Conservation (phyloP, 352 stramenopile species). For the Globisporangium irregulare region DNA sequence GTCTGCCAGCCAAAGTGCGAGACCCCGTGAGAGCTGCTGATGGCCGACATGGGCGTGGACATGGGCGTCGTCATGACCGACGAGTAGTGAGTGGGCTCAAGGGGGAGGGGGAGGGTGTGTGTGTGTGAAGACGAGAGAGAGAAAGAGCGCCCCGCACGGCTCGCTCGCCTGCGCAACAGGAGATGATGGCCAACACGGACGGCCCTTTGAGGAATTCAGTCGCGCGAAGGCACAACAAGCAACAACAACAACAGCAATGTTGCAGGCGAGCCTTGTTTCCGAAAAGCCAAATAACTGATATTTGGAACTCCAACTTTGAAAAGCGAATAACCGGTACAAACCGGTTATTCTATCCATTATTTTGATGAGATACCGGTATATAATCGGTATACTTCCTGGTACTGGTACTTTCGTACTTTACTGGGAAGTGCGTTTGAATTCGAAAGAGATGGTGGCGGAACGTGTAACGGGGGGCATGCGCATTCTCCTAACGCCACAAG, state of each 20-base stretch:
- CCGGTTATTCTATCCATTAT: too few species aligned
- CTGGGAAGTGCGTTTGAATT: neutral
- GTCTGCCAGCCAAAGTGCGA: constrained; percentile 13
- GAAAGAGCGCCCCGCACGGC: neutral
- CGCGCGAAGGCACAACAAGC: neutral
- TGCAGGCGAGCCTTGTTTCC: too few species aligned
- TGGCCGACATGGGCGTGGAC: constrained; percentile 11
- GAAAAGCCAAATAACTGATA: too few species aligned
- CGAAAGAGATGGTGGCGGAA: constrained; percentile 8
- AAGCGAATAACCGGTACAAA: too few species aligned
- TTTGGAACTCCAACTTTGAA: too few species aligned
- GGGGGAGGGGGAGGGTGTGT: neutral
- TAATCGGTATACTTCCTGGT: too few species aligned
- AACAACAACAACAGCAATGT: too few species aligned
- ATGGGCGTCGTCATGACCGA: neutral
- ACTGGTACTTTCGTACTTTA: too few species aligned
- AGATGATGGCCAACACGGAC: constrained; percentile 1
- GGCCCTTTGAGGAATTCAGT: constrained; percentile 13
- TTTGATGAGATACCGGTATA: too few species aligned
- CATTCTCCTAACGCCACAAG: constrained; percentile 8
- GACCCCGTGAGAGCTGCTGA: constrained; percentile 10
- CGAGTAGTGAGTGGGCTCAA: neutral
- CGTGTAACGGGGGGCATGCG: neutral
- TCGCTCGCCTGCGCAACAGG: neutral
- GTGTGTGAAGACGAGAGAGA: neutral